Evolutionary conservation across 2,329 filamentous ascomycete species (phyloP), one percentile per base, ranked within the genome.

Genomic region (Pseudogymnoascus sp.): DNA sequence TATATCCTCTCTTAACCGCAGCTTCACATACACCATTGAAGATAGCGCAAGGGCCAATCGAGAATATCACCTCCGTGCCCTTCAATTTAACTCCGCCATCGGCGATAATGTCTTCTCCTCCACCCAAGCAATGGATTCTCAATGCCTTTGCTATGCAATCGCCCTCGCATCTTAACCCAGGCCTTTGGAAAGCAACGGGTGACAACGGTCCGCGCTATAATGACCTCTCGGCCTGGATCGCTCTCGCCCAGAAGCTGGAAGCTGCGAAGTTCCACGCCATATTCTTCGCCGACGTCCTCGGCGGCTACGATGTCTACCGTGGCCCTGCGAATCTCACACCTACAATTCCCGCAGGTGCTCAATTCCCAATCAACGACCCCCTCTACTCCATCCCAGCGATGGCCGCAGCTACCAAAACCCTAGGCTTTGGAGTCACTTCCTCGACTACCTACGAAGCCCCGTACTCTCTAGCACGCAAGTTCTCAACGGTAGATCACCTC

Each of bases 341-440:
- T 0, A 83, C 86, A 0, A 81, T 88, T 61, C 72, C 79, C 0
- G 83, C 84, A 0, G 87, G 84, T 0, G 84, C 86, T 0, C 87
- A 90, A 72, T 89, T 85, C 81, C 86, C 87, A 0, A 84, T 89
- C 14, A 88, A 87, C 65, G 86, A 90, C 70, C 86, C 86, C 0
- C 70, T 89, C 1, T 80, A 82, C 1, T 79, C 85, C 1, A 78
- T 89, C 0, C 79, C 86, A 1, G 85, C 86, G 1, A 87, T 89
- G 85, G 86, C 86, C 0, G 86, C 86, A 1, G 86, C 78, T 0
- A 89, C 87, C 0, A 80, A 83, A 67, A 87, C 78, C 64, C 80
- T 90, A 13, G 84, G 82, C 0, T 89, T 90, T 65, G 86, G 86
- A 0, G 83, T 89, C 1, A 89, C 87, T 0, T 81, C 86, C 0